These are phyloP conservation scores for Filobasidium floriforme DNA, from an alignment of 768 basidiomycete genomes.

Conservation along the genomic window DNA sequence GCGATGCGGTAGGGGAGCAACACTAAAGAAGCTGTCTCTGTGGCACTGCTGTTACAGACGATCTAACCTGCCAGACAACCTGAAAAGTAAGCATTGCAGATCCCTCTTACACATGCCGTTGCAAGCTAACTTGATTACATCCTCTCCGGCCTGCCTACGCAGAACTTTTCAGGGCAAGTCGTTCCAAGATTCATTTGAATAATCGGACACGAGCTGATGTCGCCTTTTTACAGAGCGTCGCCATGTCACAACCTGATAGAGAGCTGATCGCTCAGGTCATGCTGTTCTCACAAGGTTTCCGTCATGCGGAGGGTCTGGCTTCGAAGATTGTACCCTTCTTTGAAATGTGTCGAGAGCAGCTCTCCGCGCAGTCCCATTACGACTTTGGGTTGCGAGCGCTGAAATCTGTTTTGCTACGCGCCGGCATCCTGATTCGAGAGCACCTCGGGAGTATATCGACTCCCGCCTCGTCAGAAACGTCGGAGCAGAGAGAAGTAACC, in stretches of 20 bases:
- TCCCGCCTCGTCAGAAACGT: slow-evolving; percentile 32
- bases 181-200: too few species aligned
- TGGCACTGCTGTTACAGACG: slow-evolving; percentile 46
- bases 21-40: too few species aligned
- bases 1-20: too few species aligned
- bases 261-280: slow-evolving; percentile 99
- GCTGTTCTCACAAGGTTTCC: slow-evolving; percentile 98
- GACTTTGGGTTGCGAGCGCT: slow-evolving; percentile 97
- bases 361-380: slow-evolving; percentile 95
- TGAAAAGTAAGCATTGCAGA: slow-evolving; percentile 42
- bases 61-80: slow-evolving; percentile 55
- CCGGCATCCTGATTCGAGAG: slow-evolving; percentile 88
- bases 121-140: slow-evolving; percentile 1
- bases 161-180: slow-evolving; percentile 73
- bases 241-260: slow-evolving; percentile 96
- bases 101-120: neutral
- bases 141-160: slow-evolving; percentile 51
- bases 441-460: slow-evolving; percentile 46
- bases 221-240: slow-evolving; percentile 59
- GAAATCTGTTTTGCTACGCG: slow-evolving; percentile 91
- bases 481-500: slow-evolving; percentile 54
- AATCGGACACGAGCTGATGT: too few species aligned
- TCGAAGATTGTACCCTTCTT: slow-evolving; percentile 99
- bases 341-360: slow-evolving; percentile 93
- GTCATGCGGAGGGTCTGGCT: slow-evolving; percentile 92